Conservation (phyloP, 2,329 filamentous ascomycete species). For the Orbilia blumenaviensis region DNA sequence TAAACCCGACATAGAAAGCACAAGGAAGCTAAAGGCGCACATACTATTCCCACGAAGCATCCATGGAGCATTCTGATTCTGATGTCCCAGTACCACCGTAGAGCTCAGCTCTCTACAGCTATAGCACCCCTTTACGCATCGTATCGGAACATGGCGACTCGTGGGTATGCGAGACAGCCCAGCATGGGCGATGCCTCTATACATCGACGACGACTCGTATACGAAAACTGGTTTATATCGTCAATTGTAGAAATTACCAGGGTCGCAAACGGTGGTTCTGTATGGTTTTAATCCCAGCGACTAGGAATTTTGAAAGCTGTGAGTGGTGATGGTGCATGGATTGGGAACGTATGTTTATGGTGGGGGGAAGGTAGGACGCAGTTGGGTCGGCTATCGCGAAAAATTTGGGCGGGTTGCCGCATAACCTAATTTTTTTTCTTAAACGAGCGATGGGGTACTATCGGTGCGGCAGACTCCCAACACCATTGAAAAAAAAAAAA, state of each 20-base stretch:
- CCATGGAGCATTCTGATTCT: background rate
- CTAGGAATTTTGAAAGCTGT: background rate
- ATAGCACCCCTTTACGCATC: background rate
- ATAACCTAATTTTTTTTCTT: constrained; percentile 8
- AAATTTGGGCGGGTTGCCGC: constrained; percentile 27
- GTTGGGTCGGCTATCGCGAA: background rate
- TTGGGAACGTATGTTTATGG: too few relatives aligned
- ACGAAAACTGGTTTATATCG: background rate
- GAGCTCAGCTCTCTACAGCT: background rate
- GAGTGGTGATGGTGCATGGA: background rate
- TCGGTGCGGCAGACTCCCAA: background rate
- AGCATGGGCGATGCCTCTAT: constrained; percentile 49
- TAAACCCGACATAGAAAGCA: background rate
- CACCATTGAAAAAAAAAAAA: too few relatives aligned
- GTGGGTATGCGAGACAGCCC: constrained; percentile 47
- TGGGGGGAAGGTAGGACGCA: constrained; percentile 3
- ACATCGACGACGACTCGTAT: constrained; percentile 18
- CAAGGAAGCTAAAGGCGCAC: background rate
- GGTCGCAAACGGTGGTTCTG: background rate
- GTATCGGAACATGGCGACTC: constrained; percentile 20
- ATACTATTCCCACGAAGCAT: constrained; percentile 24
- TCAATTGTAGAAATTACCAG: background rate
- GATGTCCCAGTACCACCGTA: background rate
- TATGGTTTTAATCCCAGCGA: background rate
- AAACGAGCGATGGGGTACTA: background rate